Evolutionary conservation across 805 yeast genomes (phyloP), one percentile per base, ranked within the genome.

Genomic region (Nematodospora valgi): DNA sequence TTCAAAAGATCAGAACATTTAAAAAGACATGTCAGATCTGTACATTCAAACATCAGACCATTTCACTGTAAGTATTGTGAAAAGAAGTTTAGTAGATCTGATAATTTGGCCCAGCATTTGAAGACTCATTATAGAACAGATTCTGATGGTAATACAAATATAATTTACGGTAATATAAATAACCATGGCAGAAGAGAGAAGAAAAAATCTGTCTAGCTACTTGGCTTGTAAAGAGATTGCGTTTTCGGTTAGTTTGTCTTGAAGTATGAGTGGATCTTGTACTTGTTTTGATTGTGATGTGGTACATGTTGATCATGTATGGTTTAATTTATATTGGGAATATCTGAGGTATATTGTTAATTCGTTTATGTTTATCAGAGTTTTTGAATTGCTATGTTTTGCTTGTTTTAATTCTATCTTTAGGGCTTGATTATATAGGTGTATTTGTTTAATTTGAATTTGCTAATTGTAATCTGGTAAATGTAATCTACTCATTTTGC

Each of bases 51-150:
- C 41, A 62, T 64, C 35, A 49, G 72, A 12, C 72, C 72, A 2
- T 65, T 64, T 49, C 70, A 63, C 40, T 66, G 72, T 48, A 64
- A 64, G 40, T 62, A 59, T 44, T 66, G 72, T 44, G 71, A 64
- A 15, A 66, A 66, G 56, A 64, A 64, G 49, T 66, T 66, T 38
- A 54, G 61, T 34, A 47, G 72, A 33, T 57, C 65, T 5, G 72
- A 66, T 45, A 66, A 66, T 40, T 56, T 66, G 51, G 70, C 70
- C 5, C 72, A 66, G 42, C 72, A 66, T 42, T 56, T 64, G 45
- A 66, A 66, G 45, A 66, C 72, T 5, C 72, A 66, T 38, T 59
- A 58, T 44, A 58, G 57, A 37, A 25, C 54, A 28, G 54, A 59
- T 35, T 40, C 53, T 7, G 55, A 58, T 35, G 68, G 68, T 11